These are phyloP conservation scores for Lepiota venenata DNA, from an alignment of 768 basidiomycete genomes.

Conservation along the genomic window DNA sequence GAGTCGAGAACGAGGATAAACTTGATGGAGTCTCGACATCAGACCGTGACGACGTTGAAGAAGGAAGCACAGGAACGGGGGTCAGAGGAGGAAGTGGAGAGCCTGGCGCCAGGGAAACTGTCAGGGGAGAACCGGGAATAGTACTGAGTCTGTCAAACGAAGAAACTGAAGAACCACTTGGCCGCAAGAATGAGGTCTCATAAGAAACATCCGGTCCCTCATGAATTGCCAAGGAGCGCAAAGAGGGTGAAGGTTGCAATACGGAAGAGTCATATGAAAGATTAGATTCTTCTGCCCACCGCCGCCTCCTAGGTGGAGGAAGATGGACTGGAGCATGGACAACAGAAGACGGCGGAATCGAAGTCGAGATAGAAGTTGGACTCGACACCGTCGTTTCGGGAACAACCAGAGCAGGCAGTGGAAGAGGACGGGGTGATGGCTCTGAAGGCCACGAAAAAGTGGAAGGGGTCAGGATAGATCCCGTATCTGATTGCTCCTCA, in stretches of 20 bases:
- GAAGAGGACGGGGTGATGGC: neutral
- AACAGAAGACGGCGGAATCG: conserved; percentile 18
- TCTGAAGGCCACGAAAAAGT: conserved; percentile 4
- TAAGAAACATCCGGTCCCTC: conserved; percentile 65
- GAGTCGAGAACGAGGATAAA: conserved; percentile 22
- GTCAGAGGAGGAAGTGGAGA: conserved; percentile 36
- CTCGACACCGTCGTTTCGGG: neutral
- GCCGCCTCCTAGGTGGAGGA: conserved; percentile 27
- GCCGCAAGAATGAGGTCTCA: conserved; percentile 72
- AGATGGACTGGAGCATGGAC: conserved; percentile 17
- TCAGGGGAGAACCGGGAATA: conserved; percentile 35
- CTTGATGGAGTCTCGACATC: conserved; percentile 32
- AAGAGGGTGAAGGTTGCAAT: conserved; percentile 68
- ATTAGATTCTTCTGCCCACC: conserved; percentile 64
- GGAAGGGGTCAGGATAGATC: conserved; percentile 4
- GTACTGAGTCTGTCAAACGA: conserved; percentile 41
- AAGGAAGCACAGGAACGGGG: conserved; percentile 33
- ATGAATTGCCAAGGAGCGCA: conserved; percentile 46
- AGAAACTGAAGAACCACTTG: conserved; percentile 46
- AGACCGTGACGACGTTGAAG: conserved; percentile 26
- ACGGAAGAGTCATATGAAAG: conserved; percentile 75
- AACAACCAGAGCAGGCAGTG: neutral
- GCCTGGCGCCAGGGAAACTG: conserved; percentile 8
- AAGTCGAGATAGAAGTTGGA: conserved; percentile 16
- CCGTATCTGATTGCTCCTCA: neutral